phyloP scores from a whole-genome alignment of 805 yeast genomes.

The Groenewaldozyma salmanticensis region DNA sequence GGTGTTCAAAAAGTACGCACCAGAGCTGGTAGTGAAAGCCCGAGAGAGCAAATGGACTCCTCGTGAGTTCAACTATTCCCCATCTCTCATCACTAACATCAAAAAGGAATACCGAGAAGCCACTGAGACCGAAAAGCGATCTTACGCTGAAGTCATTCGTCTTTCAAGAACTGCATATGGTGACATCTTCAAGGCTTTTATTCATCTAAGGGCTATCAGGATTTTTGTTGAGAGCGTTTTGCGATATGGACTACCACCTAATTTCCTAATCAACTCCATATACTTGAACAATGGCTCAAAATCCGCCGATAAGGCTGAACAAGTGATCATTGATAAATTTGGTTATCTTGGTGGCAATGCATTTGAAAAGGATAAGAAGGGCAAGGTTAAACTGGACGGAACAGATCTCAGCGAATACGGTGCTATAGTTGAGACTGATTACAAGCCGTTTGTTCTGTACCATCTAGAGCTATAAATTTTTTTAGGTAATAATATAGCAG shows the following conservation, averaged over 20 bases:
- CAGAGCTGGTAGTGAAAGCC: conserved; percentile 56
- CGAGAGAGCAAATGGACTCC: conserved; percentile 88
- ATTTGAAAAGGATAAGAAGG: conserved; percentile 55
- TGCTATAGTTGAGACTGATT: conserved; percentile 85
- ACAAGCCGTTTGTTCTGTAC: conserved; percentile 92
- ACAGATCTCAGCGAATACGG: conserved; percentile 74
- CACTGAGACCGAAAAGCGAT: conserved; percentile 58
- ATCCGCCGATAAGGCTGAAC: conserved; percentile 47
- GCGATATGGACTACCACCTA: conserved; percentile 95
- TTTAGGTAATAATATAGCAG: neutral
- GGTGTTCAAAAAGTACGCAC: conserved; percentile 69
- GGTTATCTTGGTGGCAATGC: conserved; percentile 92
- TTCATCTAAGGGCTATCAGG: conserved; percentile 80
- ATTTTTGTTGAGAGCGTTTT: conserved; percentile 87
- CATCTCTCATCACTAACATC: conserved; percentile 59
- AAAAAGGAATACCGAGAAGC: conserved; percentile 74
- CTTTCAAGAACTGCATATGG: conserved; percentile 82
- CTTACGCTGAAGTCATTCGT: conserved; percentile 66
- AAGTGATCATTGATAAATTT: conserved; percentile 61
- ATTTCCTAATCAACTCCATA: conserved; percentile 45
- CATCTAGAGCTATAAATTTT: conserved; percentile 33
- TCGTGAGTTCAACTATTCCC: conserved; percentile 83
- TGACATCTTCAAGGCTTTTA: conserved; percentile 78
- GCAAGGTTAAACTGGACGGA: conserved; percentile 53
- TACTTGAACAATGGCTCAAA: conserved; percentile 37